These are phyloP conservation scores for Zygoascus sp. DNA, from an alignment of 1,139 yeast species.

Conservation along the genomic window DNA sequence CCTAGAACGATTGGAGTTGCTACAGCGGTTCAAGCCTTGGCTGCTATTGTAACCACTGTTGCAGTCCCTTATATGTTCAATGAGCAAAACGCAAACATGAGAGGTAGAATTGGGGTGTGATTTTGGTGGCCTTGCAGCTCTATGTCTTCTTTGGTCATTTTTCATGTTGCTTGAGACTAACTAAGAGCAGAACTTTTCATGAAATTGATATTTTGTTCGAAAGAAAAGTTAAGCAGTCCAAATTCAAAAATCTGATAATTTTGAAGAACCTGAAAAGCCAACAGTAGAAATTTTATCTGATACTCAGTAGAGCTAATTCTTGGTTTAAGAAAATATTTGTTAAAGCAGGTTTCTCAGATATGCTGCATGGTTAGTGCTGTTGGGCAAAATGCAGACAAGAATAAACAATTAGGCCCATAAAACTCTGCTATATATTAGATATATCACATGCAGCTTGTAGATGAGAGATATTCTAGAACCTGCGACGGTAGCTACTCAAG, in stretches of 20 bases:
- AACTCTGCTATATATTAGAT: too few species aligned
- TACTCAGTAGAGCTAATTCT: too few species aligned
- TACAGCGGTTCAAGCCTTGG: constrained; percentile 42
- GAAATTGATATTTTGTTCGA: constrained; percentile 46
- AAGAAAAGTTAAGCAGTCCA: constrained; percentile 19
- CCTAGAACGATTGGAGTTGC: constrained; percentile 55
- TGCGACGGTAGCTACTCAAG: too few species aligned
- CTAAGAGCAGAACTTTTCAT: constrained; percentile 51
- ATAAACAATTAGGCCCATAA: too few species aligned
- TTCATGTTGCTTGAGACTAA: constrained; percentile 62
- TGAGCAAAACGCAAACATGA: constrained; percentile 53
- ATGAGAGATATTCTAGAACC: too few species aligned
- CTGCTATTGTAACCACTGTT: constrained; percentile 44
- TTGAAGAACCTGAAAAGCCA: constrained; percentile 1
- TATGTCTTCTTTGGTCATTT: constrained; percentile 39
- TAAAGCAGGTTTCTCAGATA: too few species aligned
- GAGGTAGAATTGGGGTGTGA: constrained; percentile 57
- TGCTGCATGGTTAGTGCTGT: too few species aligned
- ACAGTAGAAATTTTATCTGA: too few species aligned
- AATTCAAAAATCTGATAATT: constrained; percentile 19
- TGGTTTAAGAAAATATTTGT: too few species aligned
- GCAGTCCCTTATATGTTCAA: constrained; percentile 58
- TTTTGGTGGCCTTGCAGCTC: constrained; percentile 48
- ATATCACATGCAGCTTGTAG: too few species aligned
- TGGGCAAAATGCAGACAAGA: too few species aligned